phyloP scores from a whole-genome alignment of 2,329 filamentous ascomycete genomes.

The Colletotrichum melonis region DNA sequence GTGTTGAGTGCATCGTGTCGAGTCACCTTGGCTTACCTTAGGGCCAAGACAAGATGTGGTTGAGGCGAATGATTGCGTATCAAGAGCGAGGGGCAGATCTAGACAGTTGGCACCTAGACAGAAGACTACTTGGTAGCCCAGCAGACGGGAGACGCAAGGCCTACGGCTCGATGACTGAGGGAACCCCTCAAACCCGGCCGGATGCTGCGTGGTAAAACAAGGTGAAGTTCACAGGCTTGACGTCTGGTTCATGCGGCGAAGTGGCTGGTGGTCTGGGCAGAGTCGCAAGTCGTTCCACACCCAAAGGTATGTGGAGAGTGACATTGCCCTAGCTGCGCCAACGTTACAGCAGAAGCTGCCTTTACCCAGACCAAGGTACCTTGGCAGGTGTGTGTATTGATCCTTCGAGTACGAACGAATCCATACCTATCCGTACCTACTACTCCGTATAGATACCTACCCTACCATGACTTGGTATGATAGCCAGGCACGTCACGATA shows the following conservation, averaged over 20 bases:
- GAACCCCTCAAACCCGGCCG: constrained; percentile 1
- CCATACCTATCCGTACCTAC: too few species aligned
- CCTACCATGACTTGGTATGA: too few species aligned
- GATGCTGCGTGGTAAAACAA: constrained; percentile 35
- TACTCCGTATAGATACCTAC: too few species aligned
- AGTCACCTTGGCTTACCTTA: background rate
- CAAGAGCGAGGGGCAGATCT: background rate
- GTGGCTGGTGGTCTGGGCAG: constrained; percentile 24
- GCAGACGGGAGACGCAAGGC: background rate
- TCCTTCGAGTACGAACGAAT: background rate
- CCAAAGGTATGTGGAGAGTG: background rate
- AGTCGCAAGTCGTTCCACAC: background rate
- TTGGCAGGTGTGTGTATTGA: background rate
- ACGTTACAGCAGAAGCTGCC: constrained; percentile 24
- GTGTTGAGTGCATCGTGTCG: background rate
- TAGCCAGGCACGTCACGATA: too few species aligned
- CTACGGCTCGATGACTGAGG: constrained; percentile 12
- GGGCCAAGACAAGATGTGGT: background rate
- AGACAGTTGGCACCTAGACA: background rate
- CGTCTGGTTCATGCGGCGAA: constrained; percentile 31
- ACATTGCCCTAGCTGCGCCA: constrained; percentile 17
- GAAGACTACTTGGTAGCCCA: background rate
- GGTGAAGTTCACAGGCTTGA: constrained; percentile 22
- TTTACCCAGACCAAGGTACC: constrained; percentile 4
- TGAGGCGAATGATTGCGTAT: background rate